These are phyloP conservation scores for Penicillium roqueforti DNA, from an alignment of 495 filamentous ascomycete genomes.

Conservation along the genomic window DNA sequence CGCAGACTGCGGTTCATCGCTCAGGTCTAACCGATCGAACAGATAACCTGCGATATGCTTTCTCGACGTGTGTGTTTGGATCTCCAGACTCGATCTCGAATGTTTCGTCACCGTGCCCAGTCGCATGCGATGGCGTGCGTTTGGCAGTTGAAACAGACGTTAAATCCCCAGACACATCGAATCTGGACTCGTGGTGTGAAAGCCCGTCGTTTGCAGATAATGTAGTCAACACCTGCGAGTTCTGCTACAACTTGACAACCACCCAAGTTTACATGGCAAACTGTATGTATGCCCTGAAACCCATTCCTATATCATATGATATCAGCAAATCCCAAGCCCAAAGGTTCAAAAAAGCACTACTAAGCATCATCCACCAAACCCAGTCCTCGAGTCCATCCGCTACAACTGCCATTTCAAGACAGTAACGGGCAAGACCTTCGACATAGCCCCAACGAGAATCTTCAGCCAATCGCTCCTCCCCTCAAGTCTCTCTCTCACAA, in stretches of 20 bases:
- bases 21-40: constrained; percentile 6
- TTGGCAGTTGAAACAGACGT: constrained; percentile 34
- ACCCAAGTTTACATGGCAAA: constrained; percentile 47
- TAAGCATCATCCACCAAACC: not conserved
- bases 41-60: constrained; percentile 51
- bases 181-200: constrained; percentile 34
- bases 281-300: constrained; percentile 35
- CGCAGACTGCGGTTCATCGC: not conserved
- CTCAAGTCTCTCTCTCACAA: constrained; percentile 31
- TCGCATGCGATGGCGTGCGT: constrained; percentile 36
- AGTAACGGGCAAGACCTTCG: constrained; percentile 31
- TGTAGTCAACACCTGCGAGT: constrained; percentile 40
- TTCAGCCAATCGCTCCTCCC: constrained; percentile 41
- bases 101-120: constrained; percentile 40
- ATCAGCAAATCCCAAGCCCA: not conserved
- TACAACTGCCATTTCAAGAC: constrained; percentile 47
- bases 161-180: constrained; percentile 24
- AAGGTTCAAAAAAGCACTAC: not conserved
- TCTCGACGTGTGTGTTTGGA: constrained; percentile 44
- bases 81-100: constrained; percentile 34
- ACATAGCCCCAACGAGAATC: constrained; percentile 41
- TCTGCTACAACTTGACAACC: constrained; percentile 43
- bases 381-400: constrained; percentile 49
- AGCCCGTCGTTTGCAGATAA: constrained; percentile 38
- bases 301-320: not conserved